Percentiles rank a stretch among this genome's conserved stretches.
Evolutionary conservation across 2,329 filamentous ascomycete species (phyloP).

Genomic region (Fusarium xylarioides): DNA sequence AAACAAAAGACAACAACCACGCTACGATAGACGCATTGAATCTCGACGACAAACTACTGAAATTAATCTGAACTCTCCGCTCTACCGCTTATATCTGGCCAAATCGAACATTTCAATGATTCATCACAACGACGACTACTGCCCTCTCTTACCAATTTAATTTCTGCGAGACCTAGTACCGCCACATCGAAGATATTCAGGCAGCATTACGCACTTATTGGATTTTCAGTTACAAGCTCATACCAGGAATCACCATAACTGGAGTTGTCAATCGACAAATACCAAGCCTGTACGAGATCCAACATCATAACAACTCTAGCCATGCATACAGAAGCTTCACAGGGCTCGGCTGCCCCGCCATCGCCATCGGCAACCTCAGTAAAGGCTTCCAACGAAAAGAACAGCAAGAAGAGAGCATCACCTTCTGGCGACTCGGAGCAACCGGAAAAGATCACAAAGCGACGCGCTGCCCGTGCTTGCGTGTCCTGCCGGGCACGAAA

Average conservation of each 20-base stretch:
- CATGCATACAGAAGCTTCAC: slow-evolving; percentile 33
- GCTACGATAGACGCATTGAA: slow-evolving; percentile 4
- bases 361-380: slow-evolving; percentile 44
- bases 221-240: neutral
- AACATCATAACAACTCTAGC: slow-evolving; percentile 27
- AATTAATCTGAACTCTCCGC: slow-evolving; percentile 37
- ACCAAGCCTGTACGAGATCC: neutral
- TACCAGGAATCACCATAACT: neutral
- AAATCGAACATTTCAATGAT: slow-evolving; percentile 31
- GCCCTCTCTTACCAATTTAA: neutral
- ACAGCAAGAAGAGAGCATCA: slow-evolving; percentile 48
- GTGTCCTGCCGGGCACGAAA: slow-evolving; percentile 89
- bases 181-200: slow-evolving; percentile 7
- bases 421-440: slow-evolving; percentile 43
- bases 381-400: slow-evolving; percentile 42
- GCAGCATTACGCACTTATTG: neutral
- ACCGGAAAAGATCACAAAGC: slow-evolving; percentile 69
- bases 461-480: slow-evolving; percentile 90
- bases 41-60: slow-evolving; percentile 5
- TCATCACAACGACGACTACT: slow-evolving; percentile 5
- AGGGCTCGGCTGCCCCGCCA: slow-evolving; percentile 40
- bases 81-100: slow-evolving; percentile 31
- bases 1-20: slow-evolving; percentile 21
- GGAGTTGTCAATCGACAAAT: neutral
- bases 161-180: slow-evolving; percentile 1